Base-by-base conservation (phyloP, 176 grass and related monocot genomes). In the Poa annua region DNA sequence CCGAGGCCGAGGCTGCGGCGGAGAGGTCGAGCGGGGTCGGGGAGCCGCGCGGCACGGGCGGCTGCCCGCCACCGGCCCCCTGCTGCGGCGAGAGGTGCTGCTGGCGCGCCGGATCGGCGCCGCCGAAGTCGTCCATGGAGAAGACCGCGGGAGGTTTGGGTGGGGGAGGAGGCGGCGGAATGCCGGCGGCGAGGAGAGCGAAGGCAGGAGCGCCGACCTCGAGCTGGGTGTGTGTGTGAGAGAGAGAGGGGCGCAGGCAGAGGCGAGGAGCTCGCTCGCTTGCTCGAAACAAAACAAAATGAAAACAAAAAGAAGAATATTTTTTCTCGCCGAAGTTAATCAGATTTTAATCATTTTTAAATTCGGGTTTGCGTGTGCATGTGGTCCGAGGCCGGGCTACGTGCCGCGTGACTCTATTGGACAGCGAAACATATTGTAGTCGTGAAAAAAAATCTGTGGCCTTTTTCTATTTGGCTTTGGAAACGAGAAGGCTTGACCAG, bases 11-110 rank as follows among this genome's bases (percentile, higher is more conserved):
- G 0, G 50, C 29, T 0, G 59, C 1, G 82, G 16, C 60, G 21
- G 83, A n/a, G n/a, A 90, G 74, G 66, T 90, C 88, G 49, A 90
- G 88, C 39, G 88, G 88, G 0, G 84, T 90, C 57, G 84, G 84
- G 8, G 88, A 86, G 66, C 39, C 39, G 39, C 84, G 84, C 49
- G 88, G 83, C 56, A 83, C 74, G 48, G 79, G 88, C 38, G 74
- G 88, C 74, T 78, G 86, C 71, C 78, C 71, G 34, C 53, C 83
- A 0, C 60, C 61, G 0, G 4, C 70, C 1, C 44, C 44, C 66
- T 86, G 88, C 66, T 82, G 88, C 77, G 71, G 76, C 22, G 78
- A 79, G 10, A 59, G 79, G 38, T 74, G 84, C 29, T 29, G 29
- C 48, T 74, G 80, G 15, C 74, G 83, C 78, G 78, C 71, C 70